Evolutionary conservation across 176 grass and related monocot species (phyloP).

Genomic region (Oryza officinalis): DNA sequence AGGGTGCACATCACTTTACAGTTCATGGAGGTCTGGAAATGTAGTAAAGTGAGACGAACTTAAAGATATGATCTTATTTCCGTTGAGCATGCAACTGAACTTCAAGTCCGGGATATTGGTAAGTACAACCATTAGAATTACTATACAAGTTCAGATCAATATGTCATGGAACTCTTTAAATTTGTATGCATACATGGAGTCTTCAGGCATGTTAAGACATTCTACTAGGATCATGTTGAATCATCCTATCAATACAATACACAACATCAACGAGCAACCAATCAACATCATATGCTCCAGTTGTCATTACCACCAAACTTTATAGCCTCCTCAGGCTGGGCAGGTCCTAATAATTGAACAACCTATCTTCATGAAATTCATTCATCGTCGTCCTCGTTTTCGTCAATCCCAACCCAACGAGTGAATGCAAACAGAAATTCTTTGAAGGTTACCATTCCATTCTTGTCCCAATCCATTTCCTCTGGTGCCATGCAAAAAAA

Average conservation of each 20-base stretch:
- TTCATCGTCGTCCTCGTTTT: constrained; percentile 61
- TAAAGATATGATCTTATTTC: neutral
- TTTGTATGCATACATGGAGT: neutral
- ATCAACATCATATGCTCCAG: constrained; percentile 13
- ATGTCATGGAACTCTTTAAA: neutral
- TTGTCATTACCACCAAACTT: neutral
- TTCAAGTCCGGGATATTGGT: neutral
- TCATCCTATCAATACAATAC: constrained; percentile 26
- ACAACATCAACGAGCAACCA: constrained; percentile 24
- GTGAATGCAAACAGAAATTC: constrained; percentile 98
- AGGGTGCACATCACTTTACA: neutral
- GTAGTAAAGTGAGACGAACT: neutral
- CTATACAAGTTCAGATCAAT: neutral
- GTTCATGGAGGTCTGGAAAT: neutral
- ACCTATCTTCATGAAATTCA: neutral
- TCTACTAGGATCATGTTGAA: constrained; percentile 13
- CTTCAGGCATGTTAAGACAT: neutral
- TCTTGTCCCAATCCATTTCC: constrained; percentile 99
- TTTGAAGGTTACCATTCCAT: constrained; percentile 89
- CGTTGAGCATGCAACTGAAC: neutral
- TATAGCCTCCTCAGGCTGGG: neutral
- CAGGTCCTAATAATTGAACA: neutral
- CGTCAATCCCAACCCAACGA: constrained; percentile 87
- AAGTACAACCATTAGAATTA: neutral
- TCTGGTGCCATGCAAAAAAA: constrained; percentile 50